Conservation (phyloP, 768 basidiomycete genomes). For the Atractiella rhizophila region DNA sequence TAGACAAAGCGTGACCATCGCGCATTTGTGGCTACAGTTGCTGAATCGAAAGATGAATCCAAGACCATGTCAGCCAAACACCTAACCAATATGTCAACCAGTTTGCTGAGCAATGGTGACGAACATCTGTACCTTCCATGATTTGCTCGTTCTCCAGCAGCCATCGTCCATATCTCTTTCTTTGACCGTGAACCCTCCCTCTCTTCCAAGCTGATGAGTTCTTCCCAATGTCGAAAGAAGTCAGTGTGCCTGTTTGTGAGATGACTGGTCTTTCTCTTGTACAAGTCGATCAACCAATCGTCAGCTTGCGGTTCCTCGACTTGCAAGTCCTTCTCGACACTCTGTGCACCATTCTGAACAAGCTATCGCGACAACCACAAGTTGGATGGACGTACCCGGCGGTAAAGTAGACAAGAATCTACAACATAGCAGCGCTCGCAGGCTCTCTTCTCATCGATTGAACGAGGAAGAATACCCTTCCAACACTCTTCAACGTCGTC, state of each 20-base stretch:
- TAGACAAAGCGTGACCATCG: constrained; percentile 26
- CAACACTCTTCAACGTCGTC: no score
- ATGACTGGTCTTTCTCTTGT: constrained; percentile 53
- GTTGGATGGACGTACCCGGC: constrained; percentile 18
- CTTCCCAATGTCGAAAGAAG: constrained; percentile 84
- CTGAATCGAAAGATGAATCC: constrained; percentile 12
- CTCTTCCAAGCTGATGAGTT: constrained; percentile 59
- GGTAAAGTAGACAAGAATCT: constrained; percentile 82
- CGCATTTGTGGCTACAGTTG: not conserved
- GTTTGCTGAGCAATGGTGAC: not conserved
- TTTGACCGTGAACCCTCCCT: constrained; percentile 57
- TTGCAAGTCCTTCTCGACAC: constrained; percentile 43
- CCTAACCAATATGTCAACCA: constrained; percentile 10
- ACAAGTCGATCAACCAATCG: constrained; percentile 30
- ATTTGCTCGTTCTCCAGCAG: constrained; percentile 47
- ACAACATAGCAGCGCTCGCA: constrained; percentile 61
- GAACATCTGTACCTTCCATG: constrained; percentile 35
- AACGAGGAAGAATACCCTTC: no score
- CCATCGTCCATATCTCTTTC: constrained; percentile 83
- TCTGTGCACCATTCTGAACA: constrained; percentile 23
- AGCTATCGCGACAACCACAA: not conserved
- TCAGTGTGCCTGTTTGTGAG: constrained; percentile 37
- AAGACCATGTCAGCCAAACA: constrained; percentile 64
- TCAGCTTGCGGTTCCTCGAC: constrained; percentile 28
- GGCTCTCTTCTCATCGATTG: constrained; percentile 47